A percentile compares a stretch with the other conserved stretches of the same genome.
Evolutionary conservation across 352 stramenopile genomes (phyloP).

Genomic region (Pythium rishiriense): DNA sequence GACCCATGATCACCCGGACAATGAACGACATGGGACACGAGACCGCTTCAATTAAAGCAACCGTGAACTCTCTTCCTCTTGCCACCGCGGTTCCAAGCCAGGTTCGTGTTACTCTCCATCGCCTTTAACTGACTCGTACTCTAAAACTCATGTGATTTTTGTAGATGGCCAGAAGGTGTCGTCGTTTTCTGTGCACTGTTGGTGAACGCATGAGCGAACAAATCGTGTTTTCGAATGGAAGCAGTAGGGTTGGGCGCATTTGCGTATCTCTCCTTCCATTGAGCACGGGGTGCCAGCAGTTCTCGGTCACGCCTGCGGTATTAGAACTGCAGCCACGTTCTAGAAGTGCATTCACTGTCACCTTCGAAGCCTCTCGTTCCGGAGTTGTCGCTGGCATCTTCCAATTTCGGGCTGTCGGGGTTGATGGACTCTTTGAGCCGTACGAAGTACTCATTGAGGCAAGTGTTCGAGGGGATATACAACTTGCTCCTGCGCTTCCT

Average conservation of each 20-base stretch:
- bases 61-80: constrained; percentile 5
- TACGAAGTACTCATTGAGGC: constrained; percentile 87
- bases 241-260: constrained; percentile 54
- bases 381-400: constrained; percentile 83
- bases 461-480: constrained; percentile 51
- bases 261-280: constrained; percentile 80
- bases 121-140: no score
- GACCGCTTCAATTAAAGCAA: not conserved
- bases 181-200: constrained; percentile 67
- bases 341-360: constrained; percentile 69
- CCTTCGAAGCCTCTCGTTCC: constrained; percentile 52
- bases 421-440: constrained; percentile 59
- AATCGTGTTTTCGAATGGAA: constrained; percentile 77
- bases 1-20: not conserved
- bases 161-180: constrained; percentile 60
- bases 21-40: not conserved
- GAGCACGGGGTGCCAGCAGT: constrained; percentile 83
- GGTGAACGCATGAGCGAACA: constrained; percentile 73
- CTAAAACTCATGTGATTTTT: no score
- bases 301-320: constrained; percentile 72
- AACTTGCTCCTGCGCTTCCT: constrained; percentile 18
- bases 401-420: constrained; percentile 76
- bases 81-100: constrained; percentile 20
- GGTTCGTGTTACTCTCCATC: constrained; percentile 1
- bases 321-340: constrained; percentile 63